Evolutionary conservation across 2,329 filamentous ascomycete species (phyloP).

Genomic region (Pestalotiopsis sp.): DNA sequence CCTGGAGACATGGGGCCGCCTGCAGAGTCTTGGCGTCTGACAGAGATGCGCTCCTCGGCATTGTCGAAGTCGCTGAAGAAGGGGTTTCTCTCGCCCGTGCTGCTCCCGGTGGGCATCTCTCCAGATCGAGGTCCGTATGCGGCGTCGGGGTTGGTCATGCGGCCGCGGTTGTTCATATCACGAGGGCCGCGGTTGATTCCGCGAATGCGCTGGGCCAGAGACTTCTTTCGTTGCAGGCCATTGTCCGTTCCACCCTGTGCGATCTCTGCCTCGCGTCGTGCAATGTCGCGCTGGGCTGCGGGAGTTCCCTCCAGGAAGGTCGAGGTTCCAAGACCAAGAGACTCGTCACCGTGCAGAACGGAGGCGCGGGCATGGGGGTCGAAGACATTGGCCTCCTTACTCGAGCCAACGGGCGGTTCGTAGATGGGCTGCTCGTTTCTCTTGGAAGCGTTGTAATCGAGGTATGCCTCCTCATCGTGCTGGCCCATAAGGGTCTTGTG

Average conservation of each 20-base stretch:
- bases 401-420: slow-evolving; percentile 37
- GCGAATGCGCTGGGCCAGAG: slow-evolving; percentile 86
- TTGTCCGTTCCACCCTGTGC: slow-evolving; percentile 55
- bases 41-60: slow-evolving; percentile 53
- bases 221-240: slow-evolving; percentile 88
- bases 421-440: slow-evolving; percentile 30
- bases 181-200: slow-evolving; percentile 76
- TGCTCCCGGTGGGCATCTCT: slow-evolving; percentile 35
- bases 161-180: slow-evolving; percentile 59
- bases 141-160: slow-evolving; percentile 60
- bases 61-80: slow-evolving; percentile 81
- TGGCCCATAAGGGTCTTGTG: slow-evolving; percentile 85
- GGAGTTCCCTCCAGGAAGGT: slow-evolving; percentile 96
- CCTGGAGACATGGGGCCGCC: slow-evolving; percentile 33
- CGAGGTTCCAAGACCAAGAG: slow-evolving; percentile 84
- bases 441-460: slow-evolving; percentile 64
- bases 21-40: slow-evolving; percentile 39
- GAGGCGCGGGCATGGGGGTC: slow-evolving; percentile 70
- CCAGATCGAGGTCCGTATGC: slow-evolving; percentile 44
- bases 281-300: slow-evolving; percentile 78
- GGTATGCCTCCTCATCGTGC: slow-evolving; percentile 80
- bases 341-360: slow-evolving; percentile 82
- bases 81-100: slow-evolving; percentile 65
- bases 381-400: slow-evolving; percentile 56
- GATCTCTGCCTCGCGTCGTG: slow-evolving; percentile 72